These are phyloP conservation scores for Oryza brachyantha DNA, from an alignment of 176 grass and related monocot genomes.

Conservation along the genomic window DNA sequence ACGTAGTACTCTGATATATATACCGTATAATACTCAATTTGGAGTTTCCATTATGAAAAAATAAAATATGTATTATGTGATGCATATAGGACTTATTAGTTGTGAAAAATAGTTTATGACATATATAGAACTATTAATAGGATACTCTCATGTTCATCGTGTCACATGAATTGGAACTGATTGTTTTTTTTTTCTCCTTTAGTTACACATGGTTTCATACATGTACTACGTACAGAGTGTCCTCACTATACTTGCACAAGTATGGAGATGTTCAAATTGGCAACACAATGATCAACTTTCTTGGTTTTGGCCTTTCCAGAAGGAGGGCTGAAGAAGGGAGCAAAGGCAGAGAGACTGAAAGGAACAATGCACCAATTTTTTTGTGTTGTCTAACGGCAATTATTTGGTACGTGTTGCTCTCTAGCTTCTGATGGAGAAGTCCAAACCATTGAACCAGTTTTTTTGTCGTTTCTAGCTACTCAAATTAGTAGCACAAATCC, in stretches of 20 bases:
- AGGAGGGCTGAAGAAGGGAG: slow-evolving; percentile 8
- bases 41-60: not conserved
- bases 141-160: not conserved
- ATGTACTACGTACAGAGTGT: not conserved
- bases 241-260: not conserved
- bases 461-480: not conserved
- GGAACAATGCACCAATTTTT: not conserved
- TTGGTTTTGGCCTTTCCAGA: not conserved
- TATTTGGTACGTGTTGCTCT: not conserved
- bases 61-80: not conserved
- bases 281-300: slow-evolving; percentile 1
- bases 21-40: not conserved
- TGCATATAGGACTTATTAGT: not conserved
- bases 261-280: slow-evolving; percentile 4
- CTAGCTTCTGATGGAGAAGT: not conserved
- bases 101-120: not conserved
- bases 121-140: not conserved
- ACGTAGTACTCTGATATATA: too few relatives aligned
- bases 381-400: not conserved
- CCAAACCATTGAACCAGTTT: too few relatives aligned
- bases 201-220: not conserved
- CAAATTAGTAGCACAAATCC: not conserved
- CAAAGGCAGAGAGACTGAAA: slow-evolving; percentile 18
- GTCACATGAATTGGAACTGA: not conserved
- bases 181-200: not conserved